Conservation (phyloP, 805 yeast genomes). For the Candida chauliodis region DNA sequence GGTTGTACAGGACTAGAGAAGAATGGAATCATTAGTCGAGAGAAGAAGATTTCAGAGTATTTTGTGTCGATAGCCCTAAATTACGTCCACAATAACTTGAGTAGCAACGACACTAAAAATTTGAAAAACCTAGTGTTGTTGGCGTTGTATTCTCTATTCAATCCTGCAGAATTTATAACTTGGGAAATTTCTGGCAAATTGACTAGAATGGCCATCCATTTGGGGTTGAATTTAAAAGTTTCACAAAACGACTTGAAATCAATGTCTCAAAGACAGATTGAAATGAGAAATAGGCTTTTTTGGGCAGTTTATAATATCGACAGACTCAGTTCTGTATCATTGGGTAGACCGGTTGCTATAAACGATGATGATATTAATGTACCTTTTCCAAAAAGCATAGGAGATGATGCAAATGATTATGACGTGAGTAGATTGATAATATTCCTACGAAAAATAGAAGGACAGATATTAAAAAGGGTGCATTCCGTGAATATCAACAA, state of each 20-base stretch:
- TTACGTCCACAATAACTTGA: conserved; percentile 32
- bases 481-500: conserved; percentile 41
- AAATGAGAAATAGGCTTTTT: conserved; percentile 44
- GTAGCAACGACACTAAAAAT: conserved; percentile 37
- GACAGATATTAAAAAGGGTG: conserved; percentile 40
- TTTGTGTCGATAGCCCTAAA: conserved; percentile 41
- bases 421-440: conserved; percentile 41
- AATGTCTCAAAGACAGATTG: conserved; percentile 24
- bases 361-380: conserved; percentile 48
- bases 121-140: conserved; percentile 40
- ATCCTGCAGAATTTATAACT: conserved; percentile 45
- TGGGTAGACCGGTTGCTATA: conserved; percentile 48
- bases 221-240: conserved; percentile 44
- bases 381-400: conserved; percentile 36
- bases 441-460: conserved; percentile 44
- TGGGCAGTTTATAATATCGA: conserved; percentile 51
- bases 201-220: conserved; percentile 40
- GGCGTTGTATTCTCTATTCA: conserved; percentile 50
- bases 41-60: conserved; percentile 30
- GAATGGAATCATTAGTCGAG: conserved; percentile 18
- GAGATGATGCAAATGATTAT: conserved; percentile 38
- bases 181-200: conserved; percentile 52
- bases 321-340: conserved; percentile 43
- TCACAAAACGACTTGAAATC: conserved; percentile 11
- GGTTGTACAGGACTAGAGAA: conserved; percentile 48